A percentile compares a stretch with the other conserved stretches of the same genome.
These are phyloP conservation scores for Pelargonium citronellum DNA, from an alignment of 441 rosid species.

Conservation along the genomic window DNA sequence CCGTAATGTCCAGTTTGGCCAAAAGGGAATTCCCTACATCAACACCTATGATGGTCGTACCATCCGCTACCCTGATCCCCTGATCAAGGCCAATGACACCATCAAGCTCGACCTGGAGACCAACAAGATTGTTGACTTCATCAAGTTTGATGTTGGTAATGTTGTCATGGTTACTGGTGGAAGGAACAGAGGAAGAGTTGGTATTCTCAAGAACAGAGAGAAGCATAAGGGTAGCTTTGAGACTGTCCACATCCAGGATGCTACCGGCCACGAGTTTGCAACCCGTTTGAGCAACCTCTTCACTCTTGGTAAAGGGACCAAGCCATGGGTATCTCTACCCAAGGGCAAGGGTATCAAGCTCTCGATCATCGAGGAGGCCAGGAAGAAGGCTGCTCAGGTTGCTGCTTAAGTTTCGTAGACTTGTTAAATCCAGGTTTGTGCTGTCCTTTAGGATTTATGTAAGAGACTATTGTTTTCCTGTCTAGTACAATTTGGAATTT, in stretches of 20 bases:
- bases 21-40: conserved; percentile 63
- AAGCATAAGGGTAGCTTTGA: conserved; percentile 75
- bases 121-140: conserved; percentile 62
- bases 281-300: conserved; percentile 69
- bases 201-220: conserved; percentile 66
- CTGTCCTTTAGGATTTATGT: neutral
- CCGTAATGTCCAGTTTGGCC: conserved; percentile 52
- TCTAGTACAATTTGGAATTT: too few species aligned
- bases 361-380: conserved; percentile 66
- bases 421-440: neutral
- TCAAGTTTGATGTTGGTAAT: conserved; percentile 69
- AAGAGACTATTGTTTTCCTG: neutral
- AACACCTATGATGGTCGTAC: conserved; percentile 73
- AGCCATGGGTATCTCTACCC: conserved; percentile 79
- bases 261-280: conserved; percentile 62
- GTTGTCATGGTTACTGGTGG: conserved; percentile 78
- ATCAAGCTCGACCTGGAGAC: conserved; percentile 63
- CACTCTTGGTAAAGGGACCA: conserved; percentile 62
- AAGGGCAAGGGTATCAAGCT: conserved; percentile 78
- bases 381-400: conserved; percentile 52
- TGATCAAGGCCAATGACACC: conserved; percentile 72
- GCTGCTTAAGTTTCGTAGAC: neutral
- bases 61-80: conserved; percentile 26
- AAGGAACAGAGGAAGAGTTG: conserved; percentile 71
- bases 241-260: conserved; percentile 67